Evolutionary conservation across 1,139 yeast species (phyloP), one percentile per base, ranked within the genome.

Genomic region (Suhomyces wounanorum): DNA sequence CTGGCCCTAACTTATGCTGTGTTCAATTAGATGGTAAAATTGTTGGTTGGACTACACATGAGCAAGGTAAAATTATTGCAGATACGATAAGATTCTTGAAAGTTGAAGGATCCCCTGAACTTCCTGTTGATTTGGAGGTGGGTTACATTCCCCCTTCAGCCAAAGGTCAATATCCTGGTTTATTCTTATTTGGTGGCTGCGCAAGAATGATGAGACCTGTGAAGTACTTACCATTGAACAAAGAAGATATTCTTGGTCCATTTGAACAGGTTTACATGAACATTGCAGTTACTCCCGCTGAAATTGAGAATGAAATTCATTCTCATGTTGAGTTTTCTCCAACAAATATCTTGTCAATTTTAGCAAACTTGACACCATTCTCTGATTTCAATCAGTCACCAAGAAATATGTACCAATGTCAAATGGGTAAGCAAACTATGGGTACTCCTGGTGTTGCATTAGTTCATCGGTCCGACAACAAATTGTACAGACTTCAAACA

Each of bases 371-470:
- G 76, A 94, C 99, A 0, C 99, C 99, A 59, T 94, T 90, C 68
- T 92, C 98, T 1, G 99, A 94, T 72, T 95, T 94, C 77, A 94
- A 94, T 72, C 99, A 94, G 77, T 91, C 98, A 35, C 99, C 99
- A 64, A 88, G 99, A 84, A 94, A 94, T 70, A 94, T 95, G 99
- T 94, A 94, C 70, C 99, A 94, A 76, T 94, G 99, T 77, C 99
- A 95, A 81, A 94, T 94, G 99, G 99, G 98, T 83, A 94, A 94
- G 75, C 99, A 94, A 78, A 94, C 99, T 23, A 94, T 94, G 99
- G 99, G 99, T 73, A 94, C 99, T 5, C 99, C 99, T 8, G 98
- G 98, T 74, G 96, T 94, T 52, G 97, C 96, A 0, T 77, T 94
- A 52, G 83, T 78, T 44, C 96, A 92, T 69, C 83, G 99, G 71